phyloP scores from a whole-genome alignment of 2,329 filamentous ascomycete species.

The Teratosphaeria zuluensis region DNA sequence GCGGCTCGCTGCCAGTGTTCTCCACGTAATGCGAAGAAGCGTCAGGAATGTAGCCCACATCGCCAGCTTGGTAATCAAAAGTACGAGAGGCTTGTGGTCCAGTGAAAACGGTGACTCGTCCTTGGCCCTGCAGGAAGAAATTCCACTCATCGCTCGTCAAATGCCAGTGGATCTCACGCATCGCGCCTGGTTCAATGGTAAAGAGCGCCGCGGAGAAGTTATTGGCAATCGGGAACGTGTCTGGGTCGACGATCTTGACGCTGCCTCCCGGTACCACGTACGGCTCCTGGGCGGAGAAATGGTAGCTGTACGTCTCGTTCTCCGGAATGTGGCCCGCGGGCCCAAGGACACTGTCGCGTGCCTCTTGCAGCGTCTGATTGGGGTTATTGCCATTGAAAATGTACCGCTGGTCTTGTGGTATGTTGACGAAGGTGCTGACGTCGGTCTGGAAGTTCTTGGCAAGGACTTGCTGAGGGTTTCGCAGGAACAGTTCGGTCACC shows the following conservation, averaged over 20 bases:
- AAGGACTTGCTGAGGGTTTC: constrained; percentile 28
- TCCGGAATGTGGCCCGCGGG: constrained; percentile 4
- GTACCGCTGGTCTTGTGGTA: constrained; percentile 32
- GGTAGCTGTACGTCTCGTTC: constrained; percentile 29
- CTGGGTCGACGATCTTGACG: constrained; percentile 50
- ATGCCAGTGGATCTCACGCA: constrained; percentile 58
- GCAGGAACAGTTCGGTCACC: constrained; percentile 29
- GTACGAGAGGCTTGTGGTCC: constrained; percentile 43
- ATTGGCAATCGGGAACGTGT: constrained; percentile 47
- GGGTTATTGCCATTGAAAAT: constrained; percentile 29
- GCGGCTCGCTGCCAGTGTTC: constrained; percentile 48
- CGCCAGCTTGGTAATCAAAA: constrained; percentile 51
- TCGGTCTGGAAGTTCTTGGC: constrained; percentile 32
- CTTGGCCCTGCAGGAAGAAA: constrained; percentile 49
- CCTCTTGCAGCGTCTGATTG: constrained; percentile 27
- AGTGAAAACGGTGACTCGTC: constrained; percentile 46
- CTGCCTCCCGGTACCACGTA: constrained; percentile 46
- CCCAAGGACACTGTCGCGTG: constrained; percentile 33
- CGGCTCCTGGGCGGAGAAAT: constrained; percentile 39
- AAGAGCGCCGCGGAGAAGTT: constrained; percentile 49
- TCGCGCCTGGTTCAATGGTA: constrained; percentile 50
- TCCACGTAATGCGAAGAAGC: constrained; percentile 51
- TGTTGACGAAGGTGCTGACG: constrained; percentile 22
- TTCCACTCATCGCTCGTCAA: constrained; percentile 52
- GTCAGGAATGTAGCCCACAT: constrained; percentile 50